Conservation (phyloP, 2,329 filamentous ascomycete species). For the Berkeleyomyces basicola region DNA sequence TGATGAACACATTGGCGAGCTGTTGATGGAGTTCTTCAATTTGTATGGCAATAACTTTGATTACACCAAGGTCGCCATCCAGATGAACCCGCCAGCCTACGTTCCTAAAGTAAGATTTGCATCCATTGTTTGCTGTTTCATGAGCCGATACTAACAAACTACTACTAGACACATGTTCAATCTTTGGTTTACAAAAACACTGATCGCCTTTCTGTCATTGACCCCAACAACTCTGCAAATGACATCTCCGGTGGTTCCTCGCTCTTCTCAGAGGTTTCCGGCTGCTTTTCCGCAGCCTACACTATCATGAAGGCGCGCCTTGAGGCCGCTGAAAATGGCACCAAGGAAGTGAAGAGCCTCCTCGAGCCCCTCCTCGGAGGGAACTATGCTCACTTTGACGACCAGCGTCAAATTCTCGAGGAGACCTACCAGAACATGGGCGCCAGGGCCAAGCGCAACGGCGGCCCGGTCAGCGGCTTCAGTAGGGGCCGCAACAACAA, state of each 20-base stretch:
- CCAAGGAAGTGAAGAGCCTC: slow-evolving; percentile 10
- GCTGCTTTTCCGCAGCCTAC: slow-evolving; percentile 52
- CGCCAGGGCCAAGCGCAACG: neutral
- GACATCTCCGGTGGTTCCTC: slow-evolving; percentile 80
- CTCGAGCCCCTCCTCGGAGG: slow-evolving; percentile 14
- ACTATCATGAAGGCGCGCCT: slow-evolving; percentile 37
- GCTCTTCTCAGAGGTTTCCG: slow-evolving; percentile 49
- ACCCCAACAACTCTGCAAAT: slow-evolving; percentile 71
- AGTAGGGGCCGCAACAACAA: neutral
- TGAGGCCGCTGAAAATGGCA: slow-evolving; percentile 17
- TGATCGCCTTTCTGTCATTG: slow-evolving; percentile 69
- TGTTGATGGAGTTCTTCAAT: slow-evolving; percentile 76
- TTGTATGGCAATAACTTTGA: slow-evolving; percentile 77
- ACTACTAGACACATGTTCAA: slow-evolving; percentile 27
- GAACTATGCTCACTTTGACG: slow-evolving; percentile 14
- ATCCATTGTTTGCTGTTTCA: neutral
- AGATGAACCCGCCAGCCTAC: slow-evolving; percentile 56
- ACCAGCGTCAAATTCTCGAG: slow-evolving; percentile 11
- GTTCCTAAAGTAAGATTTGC: slow-evolving; percentile 50
- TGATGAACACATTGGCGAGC: slow-evolving; percentile 56
- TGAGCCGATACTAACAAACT: slow-evolving; percentile 7
- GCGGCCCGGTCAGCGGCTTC: neutral
- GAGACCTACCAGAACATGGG: slow-evolving; percentile 3
- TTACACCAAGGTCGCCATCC: slow-evolving; percentile 52
- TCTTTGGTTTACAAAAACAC: slow-evolving; percentile 39